phyloP scores from a whole-genome alignment of 2,329 filamentous ascomycete genomes.

The Penicillium sp. region DNA sequence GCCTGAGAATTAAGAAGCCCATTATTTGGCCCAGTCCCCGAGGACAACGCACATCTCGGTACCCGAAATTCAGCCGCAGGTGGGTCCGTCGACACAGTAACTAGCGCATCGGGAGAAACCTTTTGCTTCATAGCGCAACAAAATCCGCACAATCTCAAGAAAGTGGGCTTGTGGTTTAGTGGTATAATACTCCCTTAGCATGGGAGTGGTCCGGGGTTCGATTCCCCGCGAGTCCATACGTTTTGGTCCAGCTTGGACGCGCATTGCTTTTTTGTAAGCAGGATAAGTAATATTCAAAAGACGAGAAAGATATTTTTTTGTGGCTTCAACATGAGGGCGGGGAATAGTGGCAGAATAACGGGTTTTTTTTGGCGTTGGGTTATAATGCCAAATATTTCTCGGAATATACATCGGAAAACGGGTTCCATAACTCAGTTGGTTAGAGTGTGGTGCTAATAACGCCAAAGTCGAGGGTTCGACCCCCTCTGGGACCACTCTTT shows the following conservation, averaged over 20 bases:
- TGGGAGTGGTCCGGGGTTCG: conserved; percentile 45
- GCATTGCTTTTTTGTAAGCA: neutral
- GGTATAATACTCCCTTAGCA: conserved; percentile 45
- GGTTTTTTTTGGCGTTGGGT: no score
- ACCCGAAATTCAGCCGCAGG: neutral
- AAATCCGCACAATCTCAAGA: neutral
- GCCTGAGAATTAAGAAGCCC: no score
- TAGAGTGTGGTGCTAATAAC: conserved; percentile 15
- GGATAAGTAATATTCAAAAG: no score
- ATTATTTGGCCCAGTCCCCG: no score
- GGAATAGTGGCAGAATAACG: neutral
- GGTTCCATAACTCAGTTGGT: conserved; percentile 16
- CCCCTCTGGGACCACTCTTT: neutral
- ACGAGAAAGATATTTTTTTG: neutral
- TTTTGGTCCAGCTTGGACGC: conserved; percentile 5
- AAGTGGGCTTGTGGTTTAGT: conserved; percentile 39
- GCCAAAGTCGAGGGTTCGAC: conserved; percentile 13
- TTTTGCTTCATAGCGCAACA: neutral
- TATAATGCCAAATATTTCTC: neutral
- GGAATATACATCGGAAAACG: neutral
- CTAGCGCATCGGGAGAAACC: neutral
- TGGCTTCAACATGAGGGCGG: neutral
- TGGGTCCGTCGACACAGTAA: neutral
- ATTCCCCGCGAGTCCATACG: conserved; percentile 44
- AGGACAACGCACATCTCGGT: no score